Percentiles rank a stretch among this genome's conserved stretches.
phyloP scores from a whole-genome alignment of 805 yeast species.

The Monosporozyma unispora region DNA sequence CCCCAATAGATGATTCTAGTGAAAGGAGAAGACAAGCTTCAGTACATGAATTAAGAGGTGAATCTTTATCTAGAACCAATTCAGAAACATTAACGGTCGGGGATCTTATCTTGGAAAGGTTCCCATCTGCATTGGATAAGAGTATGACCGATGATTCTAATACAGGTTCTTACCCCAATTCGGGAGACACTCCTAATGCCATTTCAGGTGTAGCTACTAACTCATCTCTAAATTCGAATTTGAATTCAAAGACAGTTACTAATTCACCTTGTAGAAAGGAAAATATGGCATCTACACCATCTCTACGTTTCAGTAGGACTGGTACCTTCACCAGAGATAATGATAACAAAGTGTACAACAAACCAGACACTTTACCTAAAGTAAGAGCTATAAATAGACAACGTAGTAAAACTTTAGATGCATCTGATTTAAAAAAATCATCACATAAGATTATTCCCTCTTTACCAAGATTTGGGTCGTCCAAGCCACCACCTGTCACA shows the following conservation, averaged over 20 bases:
- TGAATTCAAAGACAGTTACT: not conserved
- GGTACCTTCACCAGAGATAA: not conserved
- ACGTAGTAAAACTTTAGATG: conserved; percentile 28
- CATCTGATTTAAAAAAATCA: conserved; percentile 13
- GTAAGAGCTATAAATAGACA: conserved; percentile 11
- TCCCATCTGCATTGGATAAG: conserved; percentile 2
- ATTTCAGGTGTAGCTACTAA: not conserved
- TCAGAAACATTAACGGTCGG: not conserved
- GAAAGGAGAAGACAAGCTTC: not conserved
- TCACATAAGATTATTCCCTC: not conserved
- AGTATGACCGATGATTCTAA: not conserved
- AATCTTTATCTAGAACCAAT: not conserved
- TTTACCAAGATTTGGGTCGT: conserved; percentile 3
- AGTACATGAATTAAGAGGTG: not conserved
- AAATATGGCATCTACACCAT: not conserved
- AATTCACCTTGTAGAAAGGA: not conserved
- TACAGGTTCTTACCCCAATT: not conserved
- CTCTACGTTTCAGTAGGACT: not conserved
- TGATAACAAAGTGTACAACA: not conserved
- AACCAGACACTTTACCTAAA: not conserved
- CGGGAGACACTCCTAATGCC: not conserved
- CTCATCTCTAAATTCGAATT: not conserved
- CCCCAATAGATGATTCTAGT: not conserved
- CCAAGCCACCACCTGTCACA: conserved; percentile 4
- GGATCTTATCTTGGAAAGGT: conserved; percentile 2